These are phyloP conservation scores for Geranium brycei DNA, from an alignment of 345 rosid species.

Conservation along the genomic window DNA sequence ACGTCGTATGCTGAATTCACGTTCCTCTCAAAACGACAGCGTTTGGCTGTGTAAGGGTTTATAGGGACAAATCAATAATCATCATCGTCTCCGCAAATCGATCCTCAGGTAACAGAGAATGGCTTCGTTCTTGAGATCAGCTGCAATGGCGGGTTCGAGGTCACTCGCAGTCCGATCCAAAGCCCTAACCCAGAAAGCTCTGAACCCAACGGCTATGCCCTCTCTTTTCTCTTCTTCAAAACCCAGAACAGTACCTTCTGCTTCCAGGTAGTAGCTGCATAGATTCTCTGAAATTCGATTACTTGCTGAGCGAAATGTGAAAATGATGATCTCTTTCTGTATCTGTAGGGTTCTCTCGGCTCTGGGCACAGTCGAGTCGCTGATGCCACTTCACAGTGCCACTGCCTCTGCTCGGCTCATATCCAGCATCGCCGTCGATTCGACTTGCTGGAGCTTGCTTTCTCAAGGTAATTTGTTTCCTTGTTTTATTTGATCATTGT, in stretches of 20 bases:
- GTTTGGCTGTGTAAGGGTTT: no score
- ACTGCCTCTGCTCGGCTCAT: conserved; percentile 69
- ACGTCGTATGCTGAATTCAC: no score
- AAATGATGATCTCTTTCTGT: neutral
- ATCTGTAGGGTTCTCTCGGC: conserved; percentile 45
- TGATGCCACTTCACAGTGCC: conserved; percentile 77
- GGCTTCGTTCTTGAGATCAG: conserved; percentile 34
- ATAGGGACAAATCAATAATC: no score
- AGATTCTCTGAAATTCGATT: neutral
- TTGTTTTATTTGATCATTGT: neutral
- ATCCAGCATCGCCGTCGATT: conserved; percentile 70
- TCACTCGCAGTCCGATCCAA: conserved; percentile 24
- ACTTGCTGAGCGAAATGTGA: neutral
- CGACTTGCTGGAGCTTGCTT: conserved; percentile 88
- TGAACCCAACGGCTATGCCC: conserved; percentile 10
- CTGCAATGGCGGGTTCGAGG: conserved; percentile 24
- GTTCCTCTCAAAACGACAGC: no score
- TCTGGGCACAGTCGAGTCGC: conserved; percentile 52
- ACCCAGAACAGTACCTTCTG: conserved; percentile 17
- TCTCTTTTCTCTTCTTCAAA: conserved; percentile 30
- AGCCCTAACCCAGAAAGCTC: conserved; percentile 15
- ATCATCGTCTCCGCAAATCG: no score
- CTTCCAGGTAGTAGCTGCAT: conserved; percentile 33
- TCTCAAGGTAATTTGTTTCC: conserved; percentile 42
- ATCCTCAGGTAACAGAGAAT: conserved; percentile 5